Percentiles rank a stretch among this genome's conserved stretches.
These are phyloP conservation scores for Iris macrosiphon DNA, from an alignment of 106 monocot genomes.

Conservation along the genomic window DNA sequence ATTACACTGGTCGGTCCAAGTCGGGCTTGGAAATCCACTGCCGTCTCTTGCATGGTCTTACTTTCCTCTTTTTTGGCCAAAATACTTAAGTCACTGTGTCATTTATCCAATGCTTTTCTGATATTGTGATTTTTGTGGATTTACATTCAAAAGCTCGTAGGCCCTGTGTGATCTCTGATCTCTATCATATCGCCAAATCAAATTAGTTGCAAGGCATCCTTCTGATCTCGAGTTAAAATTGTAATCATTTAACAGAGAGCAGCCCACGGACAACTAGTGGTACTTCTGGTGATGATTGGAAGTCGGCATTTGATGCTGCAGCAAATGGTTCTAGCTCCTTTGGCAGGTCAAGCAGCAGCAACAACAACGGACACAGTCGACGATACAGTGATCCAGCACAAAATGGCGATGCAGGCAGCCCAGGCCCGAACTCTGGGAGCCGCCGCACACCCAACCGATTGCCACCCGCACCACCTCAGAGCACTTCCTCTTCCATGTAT, in stretches of 20 bases:
- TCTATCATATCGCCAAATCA: no score
- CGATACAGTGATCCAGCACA: slow-evolving; percentile 50
- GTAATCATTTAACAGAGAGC: slow-evolving; percentile 36
- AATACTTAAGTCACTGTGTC: no score
- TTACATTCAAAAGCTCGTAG: no score
- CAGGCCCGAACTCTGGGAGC: slow-evolving; percentile 54
- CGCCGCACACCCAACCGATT: slow-evolving; percentile 86
- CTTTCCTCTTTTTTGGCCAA: no score
- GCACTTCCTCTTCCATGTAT: slow-evolving; percentile 12
- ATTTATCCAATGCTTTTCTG: no score
- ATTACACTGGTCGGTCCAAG: no score
- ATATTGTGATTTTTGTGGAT: no score
- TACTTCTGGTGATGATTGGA: slow-evolving; percentile 57
- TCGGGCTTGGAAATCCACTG: no score
- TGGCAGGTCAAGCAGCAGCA: slow-evolving; percentile 55
- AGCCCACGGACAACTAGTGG: neutral
- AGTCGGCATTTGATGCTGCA: slow-evolving; percentile 76
- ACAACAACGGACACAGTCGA: slow-evolving; percentile 43
- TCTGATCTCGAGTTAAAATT: no score
- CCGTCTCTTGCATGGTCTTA: no score
- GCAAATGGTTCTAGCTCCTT: slow-evolving; percentile 48
- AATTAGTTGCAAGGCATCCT: no score
- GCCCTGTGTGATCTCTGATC: no score
- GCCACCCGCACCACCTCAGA: slow-evolving; percentile 74
- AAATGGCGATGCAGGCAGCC: slow-evolving; percentile 42